These are phyloP conservation scores for Pleurotus djamor DNA, from an alignment of 768 basidiomycete genomes.

Conservation along the genomic window DNA sequence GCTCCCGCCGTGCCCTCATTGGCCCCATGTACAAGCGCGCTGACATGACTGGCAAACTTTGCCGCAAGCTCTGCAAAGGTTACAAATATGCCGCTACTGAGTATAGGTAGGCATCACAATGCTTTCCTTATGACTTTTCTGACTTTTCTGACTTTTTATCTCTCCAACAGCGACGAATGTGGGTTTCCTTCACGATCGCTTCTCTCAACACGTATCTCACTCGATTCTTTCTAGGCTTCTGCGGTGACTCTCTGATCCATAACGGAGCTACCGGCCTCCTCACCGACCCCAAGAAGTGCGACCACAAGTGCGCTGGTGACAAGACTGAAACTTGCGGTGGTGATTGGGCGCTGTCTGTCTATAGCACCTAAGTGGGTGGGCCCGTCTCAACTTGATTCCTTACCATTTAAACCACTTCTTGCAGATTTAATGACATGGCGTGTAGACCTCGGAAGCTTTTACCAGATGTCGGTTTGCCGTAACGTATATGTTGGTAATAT, in stretches of 20 bases:
- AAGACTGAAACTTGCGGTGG: slow-evolving; percentile 17
- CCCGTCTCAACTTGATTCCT: background rate
- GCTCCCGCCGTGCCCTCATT: background rate
- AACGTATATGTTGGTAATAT: background rate
- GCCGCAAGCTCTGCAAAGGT: slow-evolving; percentile 1
- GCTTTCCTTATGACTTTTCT: background rate
- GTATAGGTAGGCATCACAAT: background rate
- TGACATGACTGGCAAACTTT: slow-evolving; percentile 6
- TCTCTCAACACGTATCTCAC: background rate
- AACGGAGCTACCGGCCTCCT: slow-evolving; percentile 19
- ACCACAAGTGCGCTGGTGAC: slow-evolving; percentile 16
- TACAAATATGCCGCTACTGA: slow-evolving; percentile 1
- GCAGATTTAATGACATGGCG: no score
- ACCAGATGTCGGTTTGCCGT: background rate
- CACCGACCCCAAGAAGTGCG: slow-evolving; percentile 14
- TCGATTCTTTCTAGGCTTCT: slow-evolving; percentile 17
- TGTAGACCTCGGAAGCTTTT: background rate
- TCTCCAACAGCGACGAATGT: slow-evolving; percentile 1
- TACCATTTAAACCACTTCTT: background rate
- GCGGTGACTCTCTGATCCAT: slow-evolving; percentile 18
- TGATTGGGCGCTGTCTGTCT: slow-evolving; percentile 8
- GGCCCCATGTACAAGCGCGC: slow-evolving; percentile 1
- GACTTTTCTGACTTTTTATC: background rate
- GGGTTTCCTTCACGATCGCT: background rate
- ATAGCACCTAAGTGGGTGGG: background rate